These are phyloP conservation scores for Schizothecium vesticola DNA, from an alignment of 495 filamentous ascomycete genomes.

Conservation along the genomic window DNA sequence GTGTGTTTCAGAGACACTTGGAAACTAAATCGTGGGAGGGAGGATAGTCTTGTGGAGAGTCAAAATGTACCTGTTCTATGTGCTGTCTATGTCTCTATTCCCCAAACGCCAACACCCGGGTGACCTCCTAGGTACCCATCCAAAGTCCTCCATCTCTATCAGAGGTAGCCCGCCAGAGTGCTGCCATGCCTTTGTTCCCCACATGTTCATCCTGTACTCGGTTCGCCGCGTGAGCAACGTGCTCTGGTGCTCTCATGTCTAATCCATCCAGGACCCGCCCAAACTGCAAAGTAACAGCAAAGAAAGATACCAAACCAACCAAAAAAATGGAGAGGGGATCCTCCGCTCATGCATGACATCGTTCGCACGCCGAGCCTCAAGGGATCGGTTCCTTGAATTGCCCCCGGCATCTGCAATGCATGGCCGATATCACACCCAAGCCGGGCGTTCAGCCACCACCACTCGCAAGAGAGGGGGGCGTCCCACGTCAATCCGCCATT, in stretches of 20 bases:
- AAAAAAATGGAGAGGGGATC: neutral
- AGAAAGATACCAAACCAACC: neutral
- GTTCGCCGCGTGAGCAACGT: neutral
- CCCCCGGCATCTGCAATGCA: constrained; percentile 4
- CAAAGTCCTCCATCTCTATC: neutral
- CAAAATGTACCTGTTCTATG: neutral
- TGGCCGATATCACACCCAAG: neutral
- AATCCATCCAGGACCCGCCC: neutral
- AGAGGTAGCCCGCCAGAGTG: neutral
- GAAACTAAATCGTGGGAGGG: neutral
- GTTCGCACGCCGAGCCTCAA: constrained; percentile 2
- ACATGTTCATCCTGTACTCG: neutral
- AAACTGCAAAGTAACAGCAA: neutral
- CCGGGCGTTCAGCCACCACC: neutral
- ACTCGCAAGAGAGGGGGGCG: neutral
- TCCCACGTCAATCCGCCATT: neutral
- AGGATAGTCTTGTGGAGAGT: neutral
- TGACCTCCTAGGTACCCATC: neutral
- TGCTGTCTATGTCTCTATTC: neutral
- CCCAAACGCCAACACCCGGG: neutral
- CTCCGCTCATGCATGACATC: constrained; percentile 7
- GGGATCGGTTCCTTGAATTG: constrained; percentile 8
- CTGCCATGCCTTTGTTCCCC: neutral
- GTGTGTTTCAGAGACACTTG: neutral
- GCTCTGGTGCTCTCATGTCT: neutral